Base-by-base conservation (phyloP, 345 rosid genomes). In the Draba incana region DNA sequence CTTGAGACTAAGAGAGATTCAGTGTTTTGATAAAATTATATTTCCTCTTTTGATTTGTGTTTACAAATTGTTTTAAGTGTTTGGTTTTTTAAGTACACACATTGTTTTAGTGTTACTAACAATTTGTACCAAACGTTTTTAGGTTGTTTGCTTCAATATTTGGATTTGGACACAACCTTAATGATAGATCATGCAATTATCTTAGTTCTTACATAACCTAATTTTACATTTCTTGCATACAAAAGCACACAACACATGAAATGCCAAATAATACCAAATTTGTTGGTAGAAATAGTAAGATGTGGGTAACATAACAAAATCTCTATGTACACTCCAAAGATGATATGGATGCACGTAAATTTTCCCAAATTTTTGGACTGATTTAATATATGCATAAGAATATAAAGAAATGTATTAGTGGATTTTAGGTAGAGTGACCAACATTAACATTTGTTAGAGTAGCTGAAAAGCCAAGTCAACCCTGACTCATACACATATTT, bases 221-320 rank as follows among this genome's bases (percentile, higher is more conserved):
- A 33, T 33, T 33, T 33, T 6, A 33, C 38, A 6, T 33, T 7
- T 35, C 38, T 35, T 35, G 2, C 38, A 35, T 7, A 35, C 6
- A 8, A 35, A 8, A 8, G 39, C 38, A 6, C 71, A 28, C 31
- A 28, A 28, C 31, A 28, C 37, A 35, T 46, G 37, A 46, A 35
- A n/a, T 14, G 48, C 28, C n/a, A 28, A 16, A 35, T 8, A 68
- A 67, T 1, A 61, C 8, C 60, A 51, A 51, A 53, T 61, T 31
- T 43, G 54, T 23, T 31, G 46, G 43, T 12, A n/a, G 2, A 35
- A 71, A 0, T 30, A 6, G 63, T 38, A 72, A 31, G 70, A 64
- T 64, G 70, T 64, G 76, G 65, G 70, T 47, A 64, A 38, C 68
- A 70, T 47, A 64, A 38, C 68, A 70, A 45, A 41, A 16, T 46